Evolutionary conservation across 2,329 filamentous ascomycete species (phyloP), one percentile per base, ranked within the genome.

Genomic region (Fusarium sp.): DNA sequence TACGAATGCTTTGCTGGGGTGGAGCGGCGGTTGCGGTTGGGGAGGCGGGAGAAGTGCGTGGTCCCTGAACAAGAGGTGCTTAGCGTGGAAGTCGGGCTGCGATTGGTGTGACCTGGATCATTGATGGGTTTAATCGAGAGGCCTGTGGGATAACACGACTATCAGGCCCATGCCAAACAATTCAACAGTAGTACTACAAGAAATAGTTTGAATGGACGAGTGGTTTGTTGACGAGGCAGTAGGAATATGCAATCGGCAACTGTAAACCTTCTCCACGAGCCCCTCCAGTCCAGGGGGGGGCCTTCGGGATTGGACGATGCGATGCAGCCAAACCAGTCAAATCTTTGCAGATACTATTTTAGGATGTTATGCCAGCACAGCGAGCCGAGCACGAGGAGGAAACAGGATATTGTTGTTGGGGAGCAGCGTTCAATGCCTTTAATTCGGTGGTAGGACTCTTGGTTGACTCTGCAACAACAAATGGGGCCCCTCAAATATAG

Each of bases 71-170:
- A 68, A 65, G 49, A 64, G 62, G 66, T 59, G 58, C 58, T 62
- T 71, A 70, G 76, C 76, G 76, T 78, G 76, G 75, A 74, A 56
- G 68, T 43, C 28, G 28, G 10, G 28, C 63, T 59, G 56, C 70
- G 72, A 78, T 78, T 78, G 76, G 76, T 70, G 65, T 61, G 63
- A 70, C 56, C 53, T 24, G 40, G 56, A 45, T 65, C 56, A 53
- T 40, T 53, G 52, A 68, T 58, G 56, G 56, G 52, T 60, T 56
- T 47, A 40, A 62, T 55, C 43, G 47, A 63, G 47, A 63, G 43
- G 43, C 45, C 26, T 46, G 50, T 32, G 45, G 22, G 43, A 45
- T 41, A 56, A 43, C 37, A 54, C 47, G 32, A 43, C 50, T 15
- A 46, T 24, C 40, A 39, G 35, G 20, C 50, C 41, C n/a, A 49